Conservation (phyloP, 352 stramenopile genomes). For the Globisporangium nagaii region DNA sequence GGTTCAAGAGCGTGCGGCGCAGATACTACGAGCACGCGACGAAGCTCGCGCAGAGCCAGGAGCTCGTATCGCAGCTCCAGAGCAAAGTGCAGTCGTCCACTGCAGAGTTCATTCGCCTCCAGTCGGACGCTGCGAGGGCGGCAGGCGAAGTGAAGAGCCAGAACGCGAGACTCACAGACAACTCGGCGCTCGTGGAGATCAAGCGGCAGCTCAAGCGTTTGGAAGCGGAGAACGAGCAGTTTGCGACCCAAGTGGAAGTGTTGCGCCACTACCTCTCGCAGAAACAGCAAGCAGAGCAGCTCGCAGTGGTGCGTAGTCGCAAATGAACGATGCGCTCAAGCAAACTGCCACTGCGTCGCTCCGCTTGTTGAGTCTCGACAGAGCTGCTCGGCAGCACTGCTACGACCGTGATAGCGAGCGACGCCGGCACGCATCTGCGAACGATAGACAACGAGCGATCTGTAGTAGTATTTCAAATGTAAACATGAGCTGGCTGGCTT, state of each 20-base stretch:
- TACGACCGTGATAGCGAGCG: no score
- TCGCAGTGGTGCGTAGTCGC: background rate
- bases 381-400: no score
- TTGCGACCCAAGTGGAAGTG: constrained; percentile 33
- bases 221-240: constrained; percentile 31
- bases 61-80: constrained; percentile 14
- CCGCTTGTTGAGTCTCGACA: no score
- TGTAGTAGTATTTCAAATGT: no score
- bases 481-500: no score
- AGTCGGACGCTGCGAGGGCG: constrained; percentile 11
- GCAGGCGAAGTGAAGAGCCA: constrained; percentile 14
- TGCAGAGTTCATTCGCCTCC: constrained; percentile 16
- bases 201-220: constrained; percentile 39
- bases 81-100: constrained; percentile 10
- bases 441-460: no score
- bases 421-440: no score
- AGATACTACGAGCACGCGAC: constrained; percentile 23
- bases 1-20: constrained; percentile 16
- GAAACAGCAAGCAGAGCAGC: constrained; percentile 19
- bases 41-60: constrained; percentile 9
- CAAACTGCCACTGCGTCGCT: no score
- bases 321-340: background rate
- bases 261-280: constrained; percentile 29
- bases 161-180: constrained; percentile 28
- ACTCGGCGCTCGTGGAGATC: constrained; percentile 27